Base-by-base conservation (phyloP, 2,329 filamentous ascomycete species). In the Fusarium pseudograminearum region DNA sequence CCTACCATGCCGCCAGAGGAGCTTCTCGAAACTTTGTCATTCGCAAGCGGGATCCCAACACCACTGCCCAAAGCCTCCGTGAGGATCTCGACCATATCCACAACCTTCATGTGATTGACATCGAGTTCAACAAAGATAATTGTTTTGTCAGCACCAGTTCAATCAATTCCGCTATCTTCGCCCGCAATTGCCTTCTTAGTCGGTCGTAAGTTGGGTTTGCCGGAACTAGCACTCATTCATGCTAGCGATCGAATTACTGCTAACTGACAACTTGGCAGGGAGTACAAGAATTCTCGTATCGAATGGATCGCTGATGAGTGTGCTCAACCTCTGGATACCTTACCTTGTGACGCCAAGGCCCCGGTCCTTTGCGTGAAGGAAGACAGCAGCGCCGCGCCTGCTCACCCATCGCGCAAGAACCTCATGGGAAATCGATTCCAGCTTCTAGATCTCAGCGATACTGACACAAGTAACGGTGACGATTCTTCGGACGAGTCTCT, bases 51-150 rank as follows among this genome's bases (percentile, higher is more conserved):
- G 83, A 83, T 71, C 81, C 81, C 55, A 85, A 81, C 55, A 81
- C 92, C 70, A 93, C 89, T 0, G 90, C 90, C 69, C 80, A 86
- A 10, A 79, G 80, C 18, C 88, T 97, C 67, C 88, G 91, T 14
- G 85, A 90, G 7, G 91, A 97, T 72, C 84, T 96, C 38, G 90
- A 94, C 26, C 93, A 97, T 76, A 95, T 97, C 64, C 90, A 95
- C 81, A 92, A 93, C 66, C 84, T 97, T 2, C 82, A 90, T 24
- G 86, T 97, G 14, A 83, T 96, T 73, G 86, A 86, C 44, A 80
- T 96, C 45, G 79, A 80, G 10, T 90, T 92, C 77, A 78, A 80
- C 4, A 81, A 84, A 20, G 83, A 84, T 6, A 87, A 89, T 77
- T 91, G 87, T 61, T 87, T 87, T 77, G 88, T 97, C 69, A 89